Evolutionary conservation across 73 alveolate species (phyloP).

Genomic region (Halteria grandinella): DNA sequence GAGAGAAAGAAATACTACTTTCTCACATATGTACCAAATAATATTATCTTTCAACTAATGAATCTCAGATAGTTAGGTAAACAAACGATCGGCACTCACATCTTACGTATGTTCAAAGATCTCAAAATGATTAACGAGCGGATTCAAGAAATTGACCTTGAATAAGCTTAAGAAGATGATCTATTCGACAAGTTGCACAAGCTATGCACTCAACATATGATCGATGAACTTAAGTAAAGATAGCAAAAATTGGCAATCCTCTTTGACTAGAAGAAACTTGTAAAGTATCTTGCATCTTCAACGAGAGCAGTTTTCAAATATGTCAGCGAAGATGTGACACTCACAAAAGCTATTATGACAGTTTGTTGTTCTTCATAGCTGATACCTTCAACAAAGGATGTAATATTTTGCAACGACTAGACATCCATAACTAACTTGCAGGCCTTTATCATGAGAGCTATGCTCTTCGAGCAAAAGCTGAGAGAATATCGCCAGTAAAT

Average conservation of each 20-base stretch:
- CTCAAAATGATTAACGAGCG: neutral
- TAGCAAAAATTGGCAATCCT: neutral
- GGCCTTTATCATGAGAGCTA: constrained; percentile 21
- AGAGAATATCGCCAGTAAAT: too few relatives aligned
- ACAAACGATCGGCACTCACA: too few relatives aligned
- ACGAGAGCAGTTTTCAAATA: neutral
- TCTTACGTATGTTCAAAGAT: too few relatives aligned
- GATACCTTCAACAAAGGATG: constrained; percentile 3
- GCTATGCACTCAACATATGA: neutral
- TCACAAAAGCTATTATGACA: constrained; percentile 23
- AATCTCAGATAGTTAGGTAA: too few relatives aligned
- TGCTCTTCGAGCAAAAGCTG: too few relatives aligned
- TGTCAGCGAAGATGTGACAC: neutral
- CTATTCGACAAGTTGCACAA: neutral
- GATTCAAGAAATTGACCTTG: neutral
- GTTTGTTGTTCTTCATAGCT: neutral
- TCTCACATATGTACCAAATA: constrained; percentile 25
- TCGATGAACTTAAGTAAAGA: constrained; percentile 1
- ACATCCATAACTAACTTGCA: neutral
- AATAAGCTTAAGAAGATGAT: neutral
- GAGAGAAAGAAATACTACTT: neutral
- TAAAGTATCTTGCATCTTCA: neutral
- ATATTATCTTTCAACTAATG: neutral
- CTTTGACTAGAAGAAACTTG: neutral
- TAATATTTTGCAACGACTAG: constrained; percentile 19